Base-by-base conservation (phyloP, 179 eudicot species). In the Beta corolliflora region DNA sequence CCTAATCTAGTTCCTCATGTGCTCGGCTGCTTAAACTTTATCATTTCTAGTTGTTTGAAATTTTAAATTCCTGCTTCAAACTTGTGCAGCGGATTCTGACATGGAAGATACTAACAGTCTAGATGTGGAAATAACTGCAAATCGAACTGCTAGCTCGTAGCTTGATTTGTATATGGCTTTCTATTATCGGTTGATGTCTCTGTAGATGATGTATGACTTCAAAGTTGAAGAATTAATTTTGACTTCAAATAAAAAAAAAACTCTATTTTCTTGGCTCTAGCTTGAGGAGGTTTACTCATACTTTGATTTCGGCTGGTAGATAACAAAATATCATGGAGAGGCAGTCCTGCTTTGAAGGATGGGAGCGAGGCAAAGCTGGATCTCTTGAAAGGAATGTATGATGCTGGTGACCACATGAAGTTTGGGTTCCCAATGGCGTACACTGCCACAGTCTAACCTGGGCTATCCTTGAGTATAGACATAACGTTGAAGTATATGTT, bases 391-490 rank as follows among this genome's bases (percentile, higher is more conserved):
- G 99, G 99, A 73, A 71, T 95, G 88, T 95, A 91, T 76, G 99
- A 95, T 88, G 99, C 98, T 60, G 99, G 99, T 58, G 99, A 95
- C 86, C 93, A 91, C 70, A 89, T 95, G 86, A 95, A 95, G 82
- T 95, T 95, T 81, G 93, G 93, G 73, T 94, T 95, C 69, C 99
- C 99, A 10, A 83, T 95, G 92, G 99, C 99, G 41, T 95, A 87
- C 79, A 95, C 98, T 13, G 99, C 97, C 53, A 95, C 99, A 0
- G 91, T 95, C 61, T 95, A 80, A 89, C 99, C 4, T 95, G 99
- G 99, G 86, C 94, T 18, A 94, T 94, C 77, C 91, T 94, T 10
- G 98, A 94, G 86, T 95, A 92, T 77, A 80, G 74, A n/a, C n/a
- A n/a, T n/a, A n/a, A n/a, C n/a, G n/a, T n/a, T n/a, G n/a, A n/a